phyloP scores from a whole-genome alignment of 306 rosid species.

The Prunus dulcis region DNA sequence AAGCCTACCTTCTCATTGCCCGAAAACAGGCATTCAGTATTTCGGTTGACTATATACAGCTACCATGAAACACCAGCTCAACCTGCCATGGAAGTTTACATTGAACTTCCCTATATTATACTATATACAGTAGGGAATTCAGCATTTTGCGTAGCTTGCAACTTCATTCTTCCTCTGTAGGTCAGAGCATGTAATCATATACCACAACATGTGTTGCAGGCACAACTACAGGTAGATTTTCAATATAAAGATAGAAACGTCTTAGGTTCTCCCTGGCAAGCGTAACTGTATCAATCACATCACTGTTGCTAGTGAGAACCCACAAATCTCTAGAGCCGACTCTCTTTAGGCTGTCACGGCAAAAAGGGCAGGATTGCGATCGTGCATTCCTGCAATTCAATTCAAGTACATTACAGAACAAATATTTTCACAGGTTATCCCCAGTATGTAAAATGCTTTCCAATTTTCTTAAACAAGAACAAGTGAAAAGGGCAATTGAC shows the following conservation, averaged over 20 bases:
- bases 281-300: conserved; percentile 47
- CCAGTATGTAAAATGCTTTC: neutral
- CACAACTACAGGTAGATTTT: conserved; percentile 43
- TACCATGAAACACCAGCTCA: conserved; percentile 18
- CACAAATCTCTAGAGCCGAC: conserved; percentile 57
- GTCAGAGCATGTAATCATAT: conserved; percentile 59
- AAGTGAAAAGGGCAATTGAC: neutral
- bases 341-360: conserved; percentile 55
- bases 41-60: conserved; percentile 27
- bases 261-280: conserved; percentile 57
- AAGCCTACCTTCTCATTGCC: neutral
- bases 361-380: conserved; percentile 80
- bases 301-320: conserved; percentile 48
- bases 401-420: neutral
- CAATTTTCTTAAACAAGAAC: neutral
- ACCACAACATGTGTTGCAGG: conserved; percentile 40
- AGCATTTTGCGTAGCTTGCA: conserved; percentile 6
- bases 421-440: neutral
- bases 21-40: conserved; percentile 1
- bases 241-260: conserved; percentile 51
- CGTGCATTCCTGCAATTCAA: conserved; percentile 50
- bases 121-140: conserved; percentile 7
- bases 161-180: conserved; percentile 7
- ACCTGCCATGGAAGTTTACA: conserved; percentile 11
- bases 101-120: conserved; percentile 4